Base-by-base conservation (phyloP, 78 protist species). In the Polysphondylium violaceum region DNA sequence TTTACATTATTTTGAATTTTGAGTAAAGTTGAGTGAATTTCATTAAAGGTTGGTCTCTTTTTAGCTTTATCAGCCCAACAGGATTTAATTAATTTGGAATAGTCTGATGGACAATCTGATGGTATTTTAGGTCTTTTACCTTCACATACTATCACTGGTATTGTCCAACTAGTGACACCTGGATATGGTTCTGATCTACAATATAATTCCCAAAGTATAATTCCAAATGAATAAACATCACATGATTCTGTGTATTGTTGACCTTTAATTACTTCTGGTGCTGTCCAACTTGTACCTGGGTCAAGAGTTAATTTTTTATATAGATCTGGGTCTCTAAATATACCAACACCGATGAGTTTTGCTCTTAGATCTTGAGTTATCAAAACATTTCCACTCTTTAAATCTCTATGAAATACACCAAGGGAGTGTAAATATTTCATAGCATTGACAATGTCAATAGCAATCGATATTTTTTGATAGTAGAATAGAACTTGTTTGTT, bases 151-250 rank as follows among this genome's bases (percentile, higher is more conserved):
- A 78, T 72, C 7, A 75, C 50, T 12, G 94, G 94, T 7, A 88
- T 88, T 11, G 73, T 44, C 81, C 86, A 88, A 71, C 72, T 58
- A 21, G 67, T 73, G 1, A 88, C 56, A 23, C 60, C 68, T n/a
- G 47, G 76, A 29, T 78, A 88, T 0, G 94, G 94, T 41, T 88
- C 94, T 41, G 41, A 59, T 60, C 85, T 36, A 58, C 60, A 40
- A 17, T 43, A 63, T 12, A 88, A 63, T 41, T 74, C 87, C 81
- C 81, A 88, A 8, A 75, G 25, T 6, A 71, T 71, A 36, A 88
- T 88, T 25, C 89, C 94, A 38, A 76, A 88, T 2, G 87, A 69
- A 23, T 88, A 88, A 31, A 88, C 94, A 67, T 88, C 94, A 60
- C 81, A 76, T 16, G 51, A 44, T 36, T 88, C 89, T n/a, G 86